Percentiles rank a stretch among this genome's conserved stretches.
Evolutionary conservation across 805 yeast species (phyloP).

Genomic region (Kregervanrija delftensis): DNA sequence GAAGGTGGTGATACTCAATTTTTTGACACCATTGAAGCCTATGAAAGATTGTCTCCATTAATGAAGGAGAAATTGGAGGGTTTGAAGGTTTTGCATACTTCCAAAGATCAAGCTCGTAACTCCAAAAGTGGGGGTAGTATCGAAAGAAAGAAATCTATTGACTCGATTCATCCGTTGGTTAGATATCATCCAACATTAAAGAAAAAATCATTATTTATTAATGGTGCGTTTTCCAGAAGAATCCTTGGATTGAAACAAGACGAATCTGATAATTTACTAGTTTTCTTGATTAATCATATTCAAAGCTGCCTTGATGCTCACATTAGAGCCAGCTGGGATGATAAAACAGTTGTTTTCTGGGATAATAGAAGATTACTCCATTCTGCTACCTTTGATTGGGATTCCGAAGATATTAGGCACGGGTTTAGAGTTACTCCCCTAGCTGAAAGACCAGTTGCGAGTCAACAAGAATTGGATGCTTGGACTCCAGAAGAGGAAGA

Average conservation of each 20-base stretch:
- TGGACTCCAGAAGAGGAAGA: slow-evolving; percentile 26
- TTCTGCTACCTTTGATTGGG: slow-evolving; percentile 70
- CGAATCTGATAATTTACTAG: slow-evolving; percentile 57
- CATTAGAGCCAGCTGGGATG: slow-evolving; percentile 64
- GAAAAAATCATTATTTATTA: slow-evolving; percentile 50
- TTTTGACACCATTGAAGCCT: slow-evolving; percentile 66
- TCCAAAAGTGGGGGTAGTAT: slow-evolving; percentile 51
- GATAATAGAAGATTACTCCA: slow-evolving; percentile 69
- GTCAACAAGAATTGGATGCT: slow-evolving; percentile 23
- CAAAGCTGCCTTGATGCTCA: slow-evolving; percentile 51
- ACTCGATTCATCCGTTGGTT: slow-evolving; percentile 60
- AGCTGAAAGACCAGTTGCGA: slow-evolving; percentile 56
- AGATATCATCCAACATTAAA: slow-evolving; percentile 69
- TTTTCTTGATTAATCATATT: slow-evolving; percentile 48
- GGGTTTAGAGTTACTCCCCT: slow-evolving; percentile 69
- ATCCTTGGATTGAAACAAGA: slow-evolving; percentile 68
- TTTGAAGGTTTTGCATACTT: slow-evolving; percentile 63
- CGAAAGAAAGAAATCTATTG: slow-evolving; percentile 57
- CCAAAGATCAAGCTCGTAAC: slow-evolving; percentile 60
- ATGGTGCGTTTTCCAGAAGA: slow-evolving; percentile 54
- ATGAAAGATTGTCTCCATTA: slow-evolving; percentile 61
- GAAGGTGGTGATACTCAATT: slow-evolving; percentile 79
- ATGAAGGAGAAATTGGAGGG: slow-evolving; percentile 53
- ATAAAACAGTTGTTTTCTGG: slow-evolving; percentile 67
- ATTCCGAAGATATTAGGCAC: slow-evolving; percentile 56